Base-by-base conservation (phyloP, 805 yeast species). In the Myxozyma nipponensis region DNA sequence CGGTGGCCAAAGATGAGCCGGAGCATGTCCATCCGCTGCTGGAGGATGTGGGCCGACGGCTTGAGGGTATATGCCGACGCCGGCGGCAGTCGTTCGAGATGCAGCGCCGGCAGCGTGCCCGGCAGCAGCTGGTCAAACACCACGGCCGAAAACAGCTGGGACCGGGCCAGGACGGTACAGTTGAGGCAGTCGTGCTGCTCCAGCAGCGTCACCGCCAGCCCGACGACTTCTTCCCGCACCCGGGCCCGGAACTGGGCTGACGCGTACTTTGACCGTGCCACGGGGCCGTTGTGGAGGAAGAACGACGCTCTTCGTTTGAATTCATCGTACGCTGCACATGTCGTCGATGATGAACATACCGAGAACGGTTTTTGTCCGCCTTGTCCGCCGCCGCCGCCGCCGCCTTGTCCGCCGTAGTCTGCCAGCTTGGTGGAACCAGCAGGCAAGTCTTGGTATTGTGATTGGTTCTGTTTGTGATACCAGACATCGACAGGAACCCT, bases 41-140 rank as follows among this genome's bases (percentile, higher is more conserved):
- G 52, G 22, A 54, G 47, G 7, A 36, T 35, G 35, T 44, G 37
- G n/a, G 57, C 50, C 17, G 44, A 39, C 17, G 56, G 58, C 39
- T 52, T 46, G 32, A 51, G 38, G 3, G 57, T 50, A 36, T 30
- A 50, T 6, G 57, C 55, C n/a, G 52, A 34, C 13, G 56, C 50
- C 1, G 57, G 42, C 3, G 57, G 57, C 13, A 52, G 46, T 13
- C 52, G 46, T 34, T 40, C 57, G 30, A 54, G 23, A 3, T 47
- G 45, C 4, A 47, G 45, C 21, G 36, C 34, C 6, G 58, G 58
- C 4, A 50, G 23, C 18, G 52, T 51, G 21, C 52, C 56, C 4
- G 58, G 58, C 9, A 54, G 44, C 18, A 52, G 40, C 28, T 54
- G 58, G 45, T 54, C 58, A 37, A 54, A 54, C 22, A 54, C 30